Conservation (phyloP, 768 basidiomycete species). For the Dioszegia hungarica region DNA sequence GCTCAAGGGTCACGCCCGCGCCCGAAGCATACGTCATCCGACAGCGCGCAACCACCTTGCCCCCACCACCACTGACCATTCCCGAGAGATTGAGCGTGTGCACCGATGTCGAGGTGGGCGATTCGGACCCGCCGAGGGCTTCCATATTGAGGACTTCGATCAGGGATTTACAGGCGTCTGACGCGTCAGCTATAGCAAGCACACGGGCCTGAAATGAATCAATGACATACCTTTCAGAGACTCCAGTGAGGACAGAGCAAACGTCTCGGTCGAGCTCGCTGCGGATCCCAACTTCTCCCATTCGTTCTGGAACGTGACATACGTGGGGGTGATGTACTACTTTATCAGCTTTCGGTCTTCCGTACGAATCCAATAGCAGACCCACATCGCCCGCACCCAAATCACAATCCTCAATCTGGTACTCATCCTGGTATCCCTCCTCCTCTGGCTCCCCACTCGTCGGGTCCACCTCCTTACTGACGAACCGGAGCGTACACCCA, state of each 20-base stretch:
- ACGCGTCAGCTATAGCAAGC: constrained; percentile 1
- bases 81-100: constrained; percentile 94
- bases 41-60: constrained; percentile 90
- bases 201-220: background rate
- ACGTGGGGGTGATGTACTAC: constrained; percentile 85
- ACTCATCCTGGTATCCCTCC: constrained; percentile 99
- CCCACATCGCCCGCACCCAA: constrained; percentile 72
- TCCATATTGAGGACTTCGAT: constrained; percentile 97
- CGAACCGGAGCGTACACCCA: constrained; percentile 83
- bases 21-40: constrained; percentile 92
- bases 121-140: constrained; percentile 83
- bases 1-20: constrained; percentile 85
- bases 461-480: constrained; percentile 96
- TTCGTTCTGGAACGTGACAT: constrained; percentile 83
- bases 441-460: constrained; percentile 91
- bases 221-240: constrained; percentile 75
- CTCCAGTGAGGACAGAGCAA: constrained; percentile 84
- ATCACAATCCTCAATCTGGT: constrained; percentile 93
- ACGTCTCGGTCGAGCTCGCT: constrained; percentile 81
- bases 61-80: constrained; percentile 81
- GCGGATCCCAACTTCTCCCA: constrained; percentile 86
- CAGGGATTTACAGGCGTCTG: constrained; percentile 93
- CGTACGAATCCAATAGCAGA: background rate
- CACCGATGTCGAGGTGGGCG: constrained; percentile 72
- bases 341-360: background rate